Percentiles rank a stretch among this genome's conserved stretches.
Evolutionary conservation across 352 stramenopile species (phyloP).

Genomic region (Globisporangium sylvaticum): DNA sequence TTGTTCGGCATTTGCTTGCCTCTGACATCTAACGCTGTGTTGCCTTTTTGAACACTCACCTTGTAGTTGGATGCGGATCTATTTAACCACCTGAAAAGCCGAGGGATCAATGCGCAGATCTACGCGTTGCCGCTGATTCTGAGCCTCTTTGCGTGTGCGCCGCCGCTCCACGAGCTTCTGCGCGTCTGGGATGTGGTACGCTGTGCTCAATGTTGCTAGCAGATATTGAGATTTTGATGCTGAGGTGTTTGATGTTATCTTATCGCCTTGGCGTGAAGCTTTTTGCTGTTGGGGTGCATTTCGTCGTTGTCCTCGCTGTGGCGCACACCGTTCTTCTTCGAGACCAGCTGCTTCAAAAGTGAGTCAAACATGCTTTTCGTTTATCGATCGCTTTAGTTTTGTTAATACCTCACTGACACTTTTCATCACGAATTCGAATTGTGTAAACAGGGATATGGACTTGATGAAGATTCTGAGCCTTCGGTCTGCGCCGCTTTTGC

Average conservation of each 20-base stretch:
- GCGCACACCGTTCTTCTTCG: constrained; percentile 87
- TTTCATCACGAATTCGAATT: too few relatives aligned
- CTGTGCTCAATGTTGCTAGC: not conserved
- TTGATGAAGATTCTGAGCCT: constrained; percentile 89
- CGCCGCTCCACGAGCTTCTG: constrained; percentile 83
- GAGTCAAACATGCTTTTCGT: too few relatives aligned
- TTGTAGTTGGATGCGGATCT: constrained; percentile 66
- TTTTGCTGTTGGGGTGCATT: constrained; percentile 89
- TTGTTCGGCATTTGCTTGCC: not conserved
- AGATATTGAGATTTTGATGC: not conserved
- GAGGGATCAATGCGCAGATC: constrained; percentile 78
- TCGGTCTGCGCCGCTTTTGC: constrained; percentile 70
- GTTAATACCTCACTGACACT: too few relatives aligned
- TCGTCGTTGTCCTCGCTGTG: constrained; percentile 87
- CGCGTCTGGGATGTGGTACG: constrained; percentile 89
- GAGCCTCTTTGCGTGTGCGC: constrained; percentile 89
- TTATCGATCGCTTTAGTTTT: too few relatives aligned
- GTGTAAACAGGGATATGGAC: constrained; percentile 83
- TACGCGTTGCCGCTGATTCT: constrained; percentile 87
- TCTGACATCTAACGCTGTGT: not conserved
- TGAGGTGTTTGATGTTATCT: not conserved
- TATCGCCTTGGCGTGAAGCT: too few relatives aligned
- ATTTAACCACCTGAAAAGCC: constrained; percentile 69
- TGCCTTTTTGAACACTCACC: not conserved
- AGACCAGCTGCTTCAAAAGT: constrained; percentile 75